Conservation (phyloP, 768 basidiomycete genomes). For the Tricholoma terreum region DNA sequence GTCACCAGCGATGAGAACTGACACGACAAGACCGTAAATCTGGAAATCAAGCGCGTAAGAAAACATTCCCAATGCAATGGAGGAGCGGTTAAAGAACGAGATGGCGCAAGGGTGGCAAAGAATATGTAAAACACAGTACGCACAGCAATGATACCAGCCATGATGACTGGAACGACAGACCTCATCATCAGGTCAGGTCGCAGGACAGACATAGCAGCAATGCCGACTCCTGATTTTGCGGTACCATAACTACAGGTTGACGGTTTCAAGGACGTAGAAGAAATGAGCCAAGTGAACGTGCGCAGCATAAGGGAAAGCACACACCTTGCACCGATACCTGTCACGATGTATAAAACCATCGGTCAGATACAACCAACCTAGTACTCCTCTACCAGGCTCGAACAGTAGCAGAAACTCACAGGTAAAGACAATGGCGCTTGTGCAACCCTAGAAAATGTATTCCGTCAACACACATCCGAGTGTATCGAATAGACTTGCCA, state of each 20-base stretch:
- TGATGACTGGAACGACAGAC: slow-evolving; percentile 95
- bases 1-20: slow-evolving; percentile 89
- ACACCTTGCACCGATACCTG: slow-evolving; percentile 86
- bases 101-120: neutral
- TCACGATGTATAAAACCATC: slow-evolving; percentile 1
- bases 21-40: slow-evolving; percentile 98
- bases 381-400: neutral
- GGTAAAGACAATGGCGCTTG: slow-evolving; percentile 95
- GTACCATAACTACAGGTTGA: slow-evolving; percentile 82
- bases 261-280: slow-evolving; percentile 8
- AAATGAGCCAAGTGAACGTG: slow-evolving; percentile 5
- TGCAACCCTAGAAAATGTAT: slow-evolving; percentile 69
- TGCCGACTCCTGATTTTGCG: slow-evolving; percentile 97
- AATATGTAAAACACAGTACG: slow-evolving; percentile 31
- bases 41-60: slow-evolving; percentile 22
- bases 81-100: neutral
- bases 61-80: neutral
- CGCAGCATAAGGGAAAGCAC: slow-evolving; percentile 19
- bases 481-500: slow-evolving; percentile 54
- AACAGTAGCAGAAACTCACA: slow-evolving; percentile 53
- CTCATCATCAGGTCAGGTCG: slow-evolving; percentile 98
- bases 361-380: slow-evolving; percentile 3
- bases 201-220: slow-evolving; percentile 96
- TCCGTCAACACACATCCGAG: neutral
- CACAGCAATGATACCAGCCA: slow-evolving; percentile 99